phyloP scores from a whole-genome alignment of 306 rosid genomes.

The Prunus davidiana region DNA sequence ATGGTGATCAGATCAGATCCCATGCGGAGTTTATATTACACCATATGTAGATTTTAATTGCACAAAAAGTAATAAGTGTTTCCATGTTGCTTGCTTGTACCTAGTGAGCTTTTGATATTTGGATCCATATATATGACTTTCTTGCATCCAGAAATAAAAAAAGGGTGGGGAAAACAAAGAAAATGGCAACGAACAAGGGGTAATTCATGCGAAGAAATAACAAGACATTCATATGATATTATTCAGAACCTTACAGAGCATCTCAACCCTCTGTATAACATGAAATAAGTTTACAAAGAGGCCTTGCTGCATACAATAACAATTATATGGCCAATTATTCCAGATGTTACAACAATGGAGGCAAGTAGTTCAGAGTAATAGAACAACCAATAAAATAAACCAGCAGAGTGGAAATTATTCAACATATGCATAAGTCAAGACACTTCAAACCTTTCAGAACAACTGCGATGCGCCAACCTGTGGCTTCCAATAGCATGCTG shows the following conservation, averaged over 20 bases:
- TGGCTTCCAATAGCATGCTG: neutral
- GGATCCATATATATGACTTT: no score
- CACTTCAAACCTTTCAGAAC: no score
- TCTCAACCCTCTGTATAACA: neutral
- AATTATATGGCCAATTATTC: neutral
- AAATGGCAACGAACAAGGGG: neutral
- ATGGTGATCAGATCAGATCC: neutral
- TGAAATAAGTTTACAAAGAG: no score
- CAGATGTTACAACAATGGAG: neutral
- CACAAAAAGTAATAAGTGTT: neutral
- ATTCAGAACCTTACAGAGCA: neutral
- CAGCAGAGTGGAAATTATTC: neutral
- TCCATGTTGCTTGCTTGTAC: neutral
- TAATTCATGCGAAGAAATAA: neutral
- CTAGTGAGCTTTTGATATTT: neutral
- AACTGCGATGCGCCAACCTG: no score
- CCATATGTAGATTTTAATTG: slow-evolving; percentile 3
- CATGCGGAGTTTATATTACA: neutral
- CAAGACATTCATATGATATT: neutral
- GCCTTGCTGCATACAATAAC: neutral
- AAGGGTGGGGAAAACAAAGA: neutral
- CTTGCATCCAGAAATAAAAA: neutral
- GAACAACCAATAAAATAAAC: neutral
- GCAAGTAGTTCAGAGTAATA: neutral
- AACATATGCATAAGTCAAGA: neutral